Evolutionary conservation across 1,284 basidiomycete genomes (phyloP).

Genomic region (Rhizopogon parksii): DNA sequence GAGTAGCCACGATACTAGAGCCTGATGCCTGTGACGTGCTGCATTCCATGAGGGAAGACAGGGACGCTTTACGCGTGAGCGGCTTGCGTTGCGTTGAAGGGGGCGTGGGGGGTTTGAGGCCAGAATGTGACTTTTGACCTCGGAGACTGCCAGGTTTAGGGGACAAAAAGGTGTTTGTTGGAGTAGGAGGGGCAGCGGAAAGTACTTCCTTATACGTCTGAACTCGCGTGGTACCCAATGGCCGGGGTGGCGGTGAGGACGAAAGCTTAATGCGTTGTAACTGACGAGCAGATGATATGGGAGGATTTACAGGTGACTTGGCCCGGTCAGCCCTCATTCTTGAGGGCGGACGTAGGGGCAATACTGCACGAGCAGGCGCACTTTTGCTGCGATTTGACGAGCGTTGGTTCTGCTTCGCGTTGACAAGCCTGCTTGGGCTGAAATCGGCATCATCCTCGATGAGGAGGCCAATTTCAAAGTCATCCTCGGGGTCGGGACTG

Average conservation of each 20-base stretch:
- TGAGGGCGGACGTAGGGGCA: conserved; percentile 51
- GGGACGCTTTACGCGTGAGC: conserved; percentile 65
- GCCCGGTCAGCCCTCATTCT: conserved; percentile 53
- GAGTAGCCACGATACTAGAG: conserved; percentile 36
- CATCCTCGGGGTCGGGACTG: conserved; percentile 64
- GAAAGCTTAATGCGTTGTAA: conserved; percentile 60
- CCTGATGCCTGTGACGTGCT: conserved; percentile 50
- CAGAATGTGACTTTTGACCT: conserved; percentile 73
- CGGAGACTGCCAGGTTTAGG: conserved; percentile 66
- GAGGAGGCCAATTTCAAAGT: conserved; percentile 75
- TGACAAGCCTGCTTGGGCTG: conserved; percentile 63
- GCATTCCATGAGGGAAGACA: conserved; percentile 65
- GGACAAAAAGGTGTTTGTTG: conserved; percentile 49
- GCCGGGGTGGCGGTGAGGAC: conserved; percentile 53
- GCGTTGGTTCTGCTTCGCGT: conserved; percentile 44
- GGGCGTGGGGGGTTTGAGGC: conserved; percentile 64
- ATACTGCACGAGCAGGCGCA: conserved; percentile 45
- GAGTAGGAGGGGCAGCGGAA: conserved; percentile 38
- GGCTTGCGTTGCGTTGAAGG: conserved; percentile 46
- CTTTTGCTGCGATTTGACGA: conserved; percentile 47
- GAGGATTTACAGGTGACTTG: conserved; percentile 63
- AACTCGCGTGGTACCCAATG: conserved; percentile 37
- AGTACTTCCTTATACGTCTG: conserved; percentile 55
- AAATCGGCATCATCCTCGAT: conserved; percentile 75
- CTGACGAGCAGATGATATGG: conserved; percentile 56